Evolutionary conservation across 2,329 filamentous ascomycete genomes (phyloP).

Genomic region (Ascochyta lentis): DNA sequence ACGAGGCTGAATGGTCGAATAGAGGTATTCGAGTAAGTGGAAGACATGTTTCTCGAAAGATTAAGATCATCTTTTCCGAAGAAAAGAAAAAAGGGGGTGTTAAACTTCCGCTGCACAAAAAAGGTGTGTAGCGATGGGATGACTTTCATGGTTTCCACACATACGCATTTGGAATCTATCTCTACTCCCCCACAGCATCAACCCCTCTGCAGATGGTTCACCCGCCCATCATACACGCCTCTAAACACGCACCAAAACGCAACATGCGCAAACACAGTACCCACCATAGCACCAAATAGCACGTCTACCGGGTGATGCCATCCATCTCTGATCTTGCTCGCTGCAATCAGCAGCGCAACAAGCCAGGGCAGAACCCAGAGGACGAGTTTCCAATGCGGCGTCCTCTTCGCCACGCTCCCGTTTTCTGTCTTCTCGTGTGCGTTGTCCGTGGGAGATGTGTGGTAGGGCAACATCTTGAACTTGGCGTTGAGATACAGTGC

Average conservation of each 20-base stretch:
- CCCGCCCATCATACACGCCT: constrained; percentile 25
- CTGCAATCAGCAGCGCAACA: constrained; percentile 68
- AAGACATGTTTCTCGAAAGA: no score
- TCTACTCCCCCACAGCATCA: background rate
- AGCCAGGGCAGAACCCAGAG: constrained; percentile 67
- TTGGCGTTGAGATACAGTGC: constrained; percentile 39
- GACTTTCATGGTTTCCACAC: no score
- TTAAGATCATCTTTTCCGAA: no score
- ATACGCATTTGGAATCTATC: no score
- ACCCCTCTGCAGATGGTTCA: constrained; percentile 25
- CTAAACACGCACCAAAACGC: constrained; percentile 67
- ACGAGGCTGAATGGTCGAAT: no score
- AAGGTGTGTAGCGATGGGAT: no score
- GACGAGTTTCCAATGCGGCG: constrained; percentile 72
- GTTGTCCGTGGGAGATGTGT: constrained; percentile 1
- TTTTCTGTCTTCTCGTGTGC: background rate
- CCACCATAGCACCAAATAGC: constrained; percentile 67
- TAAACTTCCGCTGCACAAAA: no score
- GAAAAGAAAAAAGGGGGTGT: no score
- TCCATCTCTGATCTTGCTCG: constrained; percentile 71
- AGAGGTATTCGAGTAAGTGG: no score
- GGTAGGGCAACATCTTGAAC: constrained; percentile 22
- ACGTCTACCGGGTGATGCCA: constrained; percentile 74
- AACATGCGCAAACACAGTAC: constrained; percentile 67
- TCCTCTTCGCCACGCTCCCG: constrained; percentile 44